Evolutionary conservation across 73 alveolate species (phyloP).

Genomic region (Stentor roeselii): DNA sequence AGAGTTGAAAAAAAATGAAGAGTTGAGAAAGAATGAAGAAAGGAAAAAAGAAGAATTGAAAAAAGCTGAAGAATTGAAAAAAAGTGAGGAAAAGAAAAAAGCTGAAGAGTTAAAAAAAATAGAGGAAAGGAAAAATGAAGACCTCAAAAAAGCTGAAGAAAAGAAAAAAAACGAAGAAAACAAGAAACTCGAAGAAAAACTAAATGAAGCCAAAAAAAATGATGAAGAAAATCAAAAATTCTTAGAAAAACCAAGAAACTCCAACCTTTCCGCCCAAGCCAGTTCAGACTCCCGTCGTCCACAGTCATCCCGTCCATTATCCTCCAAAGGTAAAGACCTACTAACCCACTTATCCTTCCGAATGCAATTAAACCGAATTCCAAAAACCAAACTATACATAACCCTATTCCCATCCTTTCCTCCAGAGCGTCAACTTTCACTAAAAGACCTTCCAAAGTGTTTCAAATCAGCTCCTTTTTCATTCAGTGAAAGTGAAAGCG

Average conservation of each 20-base stretch:
- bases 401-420: neutral
- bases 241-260: neutral
- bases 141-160: neutral
- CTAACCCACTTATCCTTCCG: neutral
- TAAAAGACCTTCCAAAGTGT: neutral
- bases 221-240: neutral
- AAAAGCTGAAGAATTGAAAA: neutral
- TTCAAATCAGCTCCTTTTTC: neutral
- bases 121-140: slow-evolving; percentile 10
- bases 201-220: neutral
- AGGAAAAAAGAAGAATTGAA: neutral
- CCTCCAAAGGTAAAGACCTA: neutral
- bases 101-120: neutral
- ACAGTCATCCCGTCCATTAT: neutral
- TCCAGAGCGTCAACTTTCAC: neutral
- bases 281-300: neutral
- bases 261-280: neutral
- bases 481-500: neutral
- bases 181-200: neutral
- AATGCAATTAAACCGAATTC: slow-evolving; percentile 18
- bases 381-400: neutral
- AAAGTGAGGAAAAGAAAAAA: neutral
- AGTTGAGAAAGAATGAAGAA: neutral
- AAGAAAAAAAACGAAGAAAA: neutral
- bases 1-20: neutral